Conservation (phyloP, 2,329 filamentous ascomycete genomes). For the Sporothrix brasiliensis region DNA sequence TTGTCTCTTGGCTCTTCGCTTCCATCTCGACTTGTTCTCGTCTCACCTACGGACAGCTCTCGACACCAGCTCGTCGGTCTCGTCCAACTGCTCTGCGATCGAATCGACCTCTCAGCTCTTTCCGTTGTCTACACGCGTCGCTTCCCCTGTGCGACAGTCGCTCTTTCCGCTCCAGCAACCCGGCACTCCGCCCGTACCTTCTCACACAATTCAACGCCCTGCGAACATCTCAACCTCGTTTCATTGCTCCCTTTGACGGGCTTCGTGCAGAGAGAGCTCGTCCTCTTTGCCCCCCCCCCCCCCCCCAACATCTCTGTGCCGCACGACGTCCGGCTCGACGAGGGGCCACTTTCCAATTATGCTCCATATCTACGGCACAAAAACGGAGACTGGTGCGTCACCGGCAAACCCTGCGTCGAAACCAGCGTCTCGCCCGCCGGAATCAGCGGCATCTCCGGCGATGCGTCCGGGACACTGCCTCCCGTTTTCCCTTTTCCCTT, state of each 20-base stretch:
- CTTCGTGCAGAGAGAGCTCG: constrained; percentile 16
- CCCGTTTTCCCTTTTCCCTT: too few relatives aligned
- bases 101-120: not conserved
- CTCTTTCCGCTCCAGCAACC: constrained; percentile 14
- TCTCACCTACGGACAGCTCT: constrained; percentile 14
- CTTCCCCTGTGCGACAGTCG: constrained; percentile 6
- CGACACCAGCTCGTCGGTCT: not conserved
- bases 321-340: not conserved
- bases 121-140: not conserved
- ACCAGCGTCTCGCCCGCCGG: not conserved
- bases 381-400: constrained; percentile 48
- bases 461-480: not conserved
- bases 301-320: not conserved
- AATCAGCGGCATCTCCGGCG: not conserved
- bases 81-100: not conserved
- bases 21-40: not conserved
- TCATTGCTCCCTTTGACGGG: not conserved
- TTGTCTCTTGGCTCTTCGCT: not conserved
- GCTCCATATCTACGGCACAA: constrained; percentile 50
- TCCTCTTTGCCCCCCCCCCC: not conserved
- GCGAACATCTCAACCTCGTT: not conserved
- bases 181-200: constrained; percentile 24
- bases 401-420: not conserved
- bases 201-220: not conserved
- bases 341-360: constrained; percentile 46